These are phyloP conservation scores for Paraglomus occultum DNA, from an alignment of 192 early-diverging fungal species.

Conservation along the genomic window DNA sequence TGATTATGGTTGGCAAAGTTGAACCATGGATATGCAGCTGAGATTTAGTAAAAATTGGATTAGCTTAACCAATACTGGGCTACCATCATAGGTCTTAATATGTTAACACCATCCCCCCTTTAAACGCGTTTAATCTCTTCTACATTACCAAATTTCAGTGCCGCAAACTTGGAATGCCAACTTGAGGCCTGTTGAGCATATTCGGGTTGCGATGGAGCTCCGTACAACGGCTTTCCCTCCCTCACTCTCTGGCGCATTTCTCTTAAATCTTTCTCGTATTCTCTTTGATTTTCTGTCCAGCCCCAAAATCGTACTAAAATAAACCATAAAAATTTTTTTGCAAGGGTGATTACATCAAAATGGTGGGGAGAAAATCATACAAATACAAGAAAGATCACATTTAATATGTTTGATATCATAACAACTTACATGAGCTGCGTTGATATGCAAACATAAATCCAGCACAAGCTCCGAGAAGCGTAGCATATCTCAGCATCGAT, in stretches of 20 bases:
- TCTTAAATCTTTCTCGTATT: constrained; percentile 63
- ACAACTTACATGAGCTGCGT: constrained; percentile 65
- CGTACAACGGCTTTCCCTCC: constrained; percentile 69
- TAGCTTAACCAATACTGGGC: background rate
- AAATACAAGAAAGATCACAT: background rate
- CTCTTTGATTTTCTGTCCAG: constrained; percentile 80
- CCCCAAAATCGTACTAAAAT: constrained; percentile 87
- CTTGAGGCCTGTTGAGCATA: constrained; percentile 60
- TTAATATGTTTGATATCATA: background rate
- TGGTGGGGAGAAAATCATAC: background rate
- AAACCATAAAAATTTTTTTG: constrained; percentile 19
- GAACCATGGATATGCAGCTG: constrained; percentile 69
- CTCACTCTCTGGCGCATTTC: constrained; percentile 63
- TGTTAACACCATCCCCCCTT: background rate
- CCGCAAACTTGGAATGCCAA: constrained; percentile 64
- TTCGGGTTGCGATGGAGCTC: constrained; percentile 52
- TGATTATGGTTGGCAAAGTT: constrained; percentile 78
- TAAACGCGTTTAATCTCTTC: background rate
- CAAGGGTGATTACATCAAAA: background rate
- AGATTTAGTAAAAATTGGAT: background rate
- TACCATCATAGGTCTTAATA: background rate
- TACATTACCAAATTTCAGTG: constrained; percentile 59
- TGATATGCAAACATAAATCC: constrained; percentile 84
- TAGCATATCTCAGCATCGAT: constrained; percentile 52
- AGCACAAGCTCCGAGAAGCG: constrained; percentile 50